Conservation (phyloP, 352 stramenopile genomes). For the Pythium dissimile region DNA sequence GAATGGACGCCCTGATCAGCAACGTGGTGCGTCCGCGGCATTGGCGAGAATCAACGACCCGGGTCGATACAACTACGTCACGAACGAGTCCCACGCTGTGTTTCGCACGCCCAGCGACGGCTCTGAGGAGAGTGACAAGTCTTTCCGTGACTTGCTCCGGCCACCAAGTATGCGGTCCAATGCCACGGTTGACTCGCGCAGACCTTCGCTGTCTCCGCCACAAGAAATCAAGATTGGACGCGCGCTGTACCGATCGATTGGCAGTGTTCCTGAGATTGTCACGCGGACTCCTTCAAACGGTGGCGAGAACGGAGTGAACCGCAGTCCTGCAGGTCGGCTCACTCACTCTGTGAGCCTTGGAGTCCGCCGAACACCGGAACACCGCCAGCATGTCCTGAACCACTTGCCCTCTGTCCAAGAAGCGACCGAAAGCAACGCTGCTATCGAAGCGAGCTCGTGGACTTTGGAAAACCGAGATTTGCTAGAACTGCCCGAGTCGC, state of each 20-base stretch:
- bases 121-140: conserved; percentile 13
- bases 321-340: conserved; percentile 5
- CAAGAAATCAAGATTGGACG: conserved; percentile 15
- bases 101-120: conserved; percentile 12
- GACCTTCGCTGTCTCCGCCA: neutral
- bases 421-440: neutral
- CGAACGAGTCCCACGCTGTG: conserved; percentile 10
- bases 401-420: conserved; percentile 17
- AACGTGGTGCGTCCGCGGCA: conserved; percentile 5
- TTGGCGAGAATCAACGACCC: conserved; percentile 12
- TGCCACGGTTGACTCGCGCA: neutral
- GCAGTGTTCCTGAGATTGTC: conserved; percentile 15
- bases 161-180: neutral
- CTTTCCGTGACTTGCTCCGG: neutral
- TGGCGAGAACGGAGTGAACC: neutral
- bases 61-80: neutral
- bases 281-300: neutral
- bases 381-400: neutral
- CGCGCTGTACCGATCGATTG: conserved; percentile 10
- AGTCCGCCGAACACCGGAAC: conserved; percentile 4
- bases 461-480: neutral
- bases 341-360: neutral
- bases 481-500: conserved; percentile 2
- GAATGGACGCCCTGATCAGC: conserved; percentile 4
- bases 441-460: conserved; percentile 4